Evolutionary conservation across 768 basidiomycete genomes (phyloP), one percentile per base, ranked within the genome.

Genomic region (Termitomyces sp.): DNA sequence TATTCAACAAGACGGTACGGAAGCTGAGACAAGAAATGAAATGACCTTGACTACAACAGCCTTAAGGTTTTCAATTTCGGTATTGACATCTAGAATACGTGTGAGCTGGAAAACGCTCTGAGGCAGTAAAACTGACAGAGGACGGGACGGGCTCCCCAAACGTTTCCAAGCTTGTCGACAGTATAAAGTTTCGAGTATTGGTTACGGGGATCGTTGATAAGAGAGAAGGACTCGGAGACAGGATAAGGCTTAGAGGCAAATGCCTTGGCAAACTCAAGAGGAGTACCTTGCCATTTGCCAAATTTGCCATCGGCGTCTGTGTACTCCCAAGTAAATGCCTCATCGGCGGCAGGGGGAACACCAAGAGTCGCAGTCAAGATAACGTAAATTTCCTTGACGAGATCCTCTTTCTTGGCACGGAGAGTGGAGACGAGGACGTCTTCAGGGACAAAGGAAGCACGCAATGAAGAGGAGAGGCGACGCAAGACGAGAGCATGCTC

Each of bases 201-300:
- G 68, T 98, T 95, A 26, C 96, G 83, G 10, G 96, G 95, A 69
- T 98, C 96, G 66, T 98, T 89, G 71, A 98, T 93, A 13, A 98
- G 81, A 37, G 94, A 96, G 80, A 98, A 96, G 2, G 81, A 87
- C 26, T 94, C 90, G 3, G 77, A 68, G 2, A 87, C 86, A 22
- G 82, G 70, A 66, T 81, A 83, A 50, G 82, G 80, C 60, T 81
- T 80, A 57, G 78, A 75, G 5, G 79, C 80, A 67, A 87, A 89
- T 24, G 79, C 71, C 69, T 82, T 81, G 73, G 88, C 91, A 71
- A 91, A 96, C 58, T 95, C 88, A 48, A 80, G 66, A 2, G 96
- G 87, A 1, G 90, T 95, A 33, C 93, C 88, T 54, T 84, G 84
- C 87, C 94, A 93, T 53, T 77, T 79, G 32, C 81, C 79, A 26